Evolutionary conservation across 768 basidiomycete species (phyloP).

Genomic region (Krasilnikovozyma curviuscula): DNA sequence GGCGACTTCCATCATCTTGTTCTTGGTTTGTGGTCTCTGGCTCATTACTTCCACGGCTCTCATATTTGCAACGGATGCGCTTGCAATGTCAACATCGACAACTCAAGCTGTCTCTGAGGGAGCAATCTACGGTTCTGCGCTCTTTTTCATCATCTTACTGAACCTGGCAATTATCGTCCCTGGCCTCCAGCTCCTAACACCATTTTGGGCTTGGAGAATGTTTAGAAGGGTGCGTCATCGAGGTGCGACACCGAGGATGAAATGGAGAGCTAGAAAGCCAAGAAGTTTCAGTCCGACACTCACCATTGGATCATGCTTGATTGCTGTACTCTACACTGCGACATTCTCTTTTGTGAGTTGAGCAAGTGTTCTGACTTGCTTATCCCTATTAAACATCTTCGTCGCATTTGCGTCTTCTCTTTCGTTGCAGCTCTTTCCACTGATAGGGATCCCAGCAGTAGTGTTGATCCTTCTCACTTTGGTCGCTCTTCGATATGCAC

Average conservation of each 20-base stretch:
- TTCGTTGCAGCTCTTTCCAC: no score
- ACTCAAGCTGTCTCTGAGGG: not conserved
- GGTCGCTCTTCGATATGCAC: not conserved
- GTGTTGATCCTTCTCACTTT: not conserved
- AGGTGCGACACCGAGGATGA: not conserved
- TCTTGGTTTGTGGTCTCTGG: not conserved
- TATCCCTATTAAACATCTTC: no score
- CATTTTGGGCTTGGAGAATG: not conserved
- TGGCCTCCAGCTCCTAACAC: not conserved
- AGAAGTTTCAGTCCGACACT: not conserved
- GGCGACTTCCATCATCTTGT: not conserved
- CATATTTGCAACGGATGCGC: not conserved
- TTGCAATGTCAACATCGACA: not conserved
- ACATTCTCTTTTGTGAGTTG: not conserved
- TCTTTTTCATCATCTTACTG: slow-evolving; percentile 2
- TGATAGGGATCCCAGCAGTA: not conserved
- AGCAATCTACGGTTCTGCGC: not conserved
- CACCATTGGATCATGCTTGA: not conserved
- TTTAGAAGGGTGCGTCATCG: not conserved
- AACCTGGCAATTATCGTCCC: slow-evolving; percentile 1
- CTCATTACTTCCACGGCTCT: not conserved
- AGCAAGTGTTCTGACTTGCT: no score
- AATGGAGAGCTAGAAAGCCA: not conserved
- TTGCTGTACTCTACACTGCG: slow-evolving; percentile 4
- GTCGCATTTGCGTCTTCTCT: no score